These are phyloP conservation scores for Thielaviopsis populi DNA, from an alignment of 2,329 filamentous ascomycete genomes.

Conservation along the genomic window DNA sequence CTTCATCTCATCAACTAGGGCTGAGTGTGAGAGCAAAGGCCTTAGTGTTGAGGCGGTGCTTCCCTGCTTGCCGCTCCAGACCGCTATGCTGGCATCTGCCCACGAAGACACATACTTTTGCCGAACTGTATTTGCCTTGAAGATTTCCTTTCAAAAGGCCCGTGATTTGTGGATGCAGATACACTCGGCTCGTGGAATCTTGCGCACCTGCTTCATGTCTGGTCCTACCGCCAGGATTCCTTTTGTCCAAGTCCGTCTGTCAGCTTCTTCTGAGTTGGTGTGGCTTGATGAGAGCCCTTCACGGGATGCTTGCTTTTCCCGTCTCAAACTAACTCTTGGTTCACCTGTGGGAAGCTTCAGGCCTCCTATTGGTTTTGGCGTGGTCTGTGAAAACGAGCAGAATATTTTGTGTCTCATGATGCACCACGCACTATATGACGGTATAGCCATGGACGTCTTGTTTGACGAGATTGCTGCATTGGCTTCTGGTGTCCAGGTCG, in stretches of 20 bases:
- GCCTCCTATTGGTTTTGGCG: slow-evolving; percentile 33
- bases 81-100: slow-evolving; percentile 46
- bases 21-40: neutral
- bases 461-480: slow-evolving; percentile 53
- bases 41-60: slow-evolving; percentile 39
- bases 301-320: slow-evolving; percentile 26
- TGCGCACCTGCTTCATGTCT: slow-evolving; percentile 60
- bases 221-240: slow-evolving; percentile 46
- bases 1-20: slow-evolving; percentile 23
- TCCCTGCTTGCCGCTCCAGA: slow-evolving; percentile 54
- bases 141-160: slow-evolving; percentile 35
- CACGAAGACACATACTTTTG: slow-evolving; percentile 52
- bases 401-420: slow-evolving; percentile 35
- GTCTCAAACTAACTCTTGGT: slow-evolving; percentile 28
- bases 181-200: slow-evolving; percentile 52
- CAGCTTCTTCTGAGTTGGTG: slow-evolving; percentile 31
- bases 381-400: slow-evolving; percentile 24
- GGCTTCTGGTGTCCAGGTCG: slow-evolving; percentile 34
- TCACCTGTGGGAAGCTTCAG: slow-evolving; percentile 30
- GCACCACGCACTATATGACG: slow-evolving; percentile 82
- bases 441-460: slow-evolving; percentile 55
- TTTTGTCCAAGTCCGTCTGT: slow-evolving; percentile 57
- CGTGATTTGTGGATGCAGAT: slow-evolving; percentile 47
- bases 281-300: slow-evolving; percentile 23
- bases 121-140: slow-evolving; percentile 48